Percentiles rank a stretch among this genome's conserved stretches.
phyloP scores from a whole-genome alignment of 805 yeast genomes.

The Lipomyces sp. region DNA sequence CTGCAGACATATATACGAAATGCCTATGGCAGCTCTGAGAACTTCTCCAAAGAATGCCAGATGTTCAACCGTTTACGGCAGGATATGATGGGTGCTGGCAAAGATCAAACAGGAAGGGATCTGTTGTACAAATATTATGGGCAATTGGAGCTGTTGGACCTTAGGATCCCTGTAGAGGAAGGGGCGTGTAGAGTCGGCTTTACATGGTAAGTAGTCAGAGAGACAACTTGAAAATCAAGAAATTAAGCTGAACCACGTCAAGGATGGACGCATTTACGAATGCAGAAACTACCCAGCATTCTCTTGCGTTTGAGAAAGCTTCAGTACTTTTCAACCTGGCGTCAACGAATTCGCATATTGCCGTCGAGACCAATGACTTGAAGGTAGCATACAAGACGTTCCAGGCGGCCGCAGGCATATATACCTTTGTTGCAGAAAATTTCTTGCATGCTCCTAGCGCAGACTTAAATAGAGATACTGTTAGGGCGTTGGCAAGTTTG shows the following conservation, averaged over 20 bases:
- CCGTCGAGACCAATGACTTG: constrained; percentile 48
- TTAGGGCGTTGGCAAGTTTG: constrained; percentile 64
- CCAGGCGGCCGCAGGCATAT: constrained; percentile 81
- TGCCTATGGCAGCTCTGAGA: constrained; percentile 65
- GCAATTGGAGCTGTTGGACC: constrained; percentile 76
- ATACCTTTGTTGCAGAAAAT: constrained; percentile 70
- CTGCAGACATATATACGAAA: constrained; percentile 61
- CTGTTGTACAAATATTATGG: constrained; percentile 73
- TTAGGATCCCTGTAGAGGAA: constrained; percentile 71
- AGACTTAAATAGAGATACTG: constrained; percentile 73
- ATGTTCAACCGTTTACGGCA: constrained; percentile 63
- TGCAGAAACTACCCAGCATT: constrained; percentile 62
- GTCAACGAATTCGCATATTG: constrained; percentile 59
- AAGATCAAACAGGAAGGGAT: constrained; percentile 55
- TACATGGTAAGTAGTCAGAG: constrained; percentile 58
- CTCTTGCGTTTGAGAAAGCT: constrained; percentile 90
- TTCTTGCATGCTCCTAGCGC: constrained; percentile 86
- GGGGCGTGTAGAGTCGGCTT: constrained; percentile 64
- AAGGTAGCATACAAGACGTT: constrained; percentile 65
- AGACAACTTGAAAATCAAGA: neutral
- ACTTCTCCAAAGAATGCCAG: constrained; percentile 60
- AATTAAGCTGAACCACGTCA: constrained; percentile 2
- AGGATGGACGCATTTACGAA: constrained; percentile 63
- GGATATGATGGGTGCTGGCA: constrained; percentile 58
- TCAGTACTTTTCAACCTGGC: constrained; percentile 79